Percentiles rank a stretch among this genome's conserved stretches.
Evolutionary conservation across 768 basidiomycete species (phyloP).

Genomic region (Suillus clintonianus): DNA sequence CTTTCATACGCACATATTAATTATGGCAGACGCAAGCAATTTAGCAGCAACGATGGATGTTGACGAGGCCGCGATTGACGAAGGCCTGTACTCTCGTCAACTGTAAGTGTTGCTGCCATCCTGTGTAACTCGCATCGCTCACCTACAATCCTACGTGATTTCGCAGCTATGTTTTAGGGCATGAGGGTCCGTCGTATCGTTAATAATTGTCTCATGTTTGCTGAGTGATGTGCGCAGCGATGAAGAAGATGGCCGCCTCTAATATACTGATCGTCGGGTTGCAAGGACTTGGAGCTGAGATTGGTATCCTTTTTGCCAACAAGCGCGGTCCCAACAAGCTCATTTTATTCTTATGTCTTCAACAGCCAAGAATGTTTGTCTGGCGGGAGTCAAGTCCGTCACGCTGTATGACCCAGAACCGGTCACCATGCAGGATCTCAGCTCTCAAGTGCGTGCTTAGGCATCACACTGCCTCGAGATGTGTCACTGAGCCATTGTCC

Average conservation of each 20-base stretch:
- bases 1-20: slow-evolving; percentile 4
- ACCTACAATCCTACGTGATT: slow-evolving; percentile 17
- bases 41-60: slow-evolving; percentile 70
- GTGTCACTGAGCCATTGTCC: slow-evolving; percentile 10
- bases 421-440: slow-evolving; percentile 85
- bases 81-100: slow-evolving; percentile 92
- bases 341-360: slow-evolving; percentile 11
- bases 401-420: slow-evolving; percentile 93
- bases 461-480: neutral
- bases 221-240: slow-evolving; percentile 59
- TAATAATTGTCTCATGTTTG: neutral
- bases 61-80: slow-evolving; percentile 87
- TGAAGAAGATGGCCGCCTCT: slow-evolving; percentile 98
- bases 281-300: slow-evolving; percentile 93
- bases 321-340: neutral
- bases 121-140: slow-evolving; percentile 17
- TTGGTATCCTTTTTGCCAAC: slow-evolving; percentile 54
- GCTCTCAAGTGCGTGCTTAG: slow-evolving; percentile 73
- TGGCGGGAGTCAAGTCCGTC: slow-evolving; percentile 97
- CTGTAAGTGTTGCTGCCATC: slow-evolving; percentile 55
- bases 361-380: slow-evolving; percentile 85
- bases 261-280: slow-evolving; percentile 93
- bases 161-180: slow-evolving; percentile 88
- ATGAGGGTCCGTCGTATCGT: slow-evolving; percentile 70
- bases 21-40: slow-evolving; percentile 41